Conservation (phyloP, 805 yeast species). For the Pichia nakasei region DNA sequence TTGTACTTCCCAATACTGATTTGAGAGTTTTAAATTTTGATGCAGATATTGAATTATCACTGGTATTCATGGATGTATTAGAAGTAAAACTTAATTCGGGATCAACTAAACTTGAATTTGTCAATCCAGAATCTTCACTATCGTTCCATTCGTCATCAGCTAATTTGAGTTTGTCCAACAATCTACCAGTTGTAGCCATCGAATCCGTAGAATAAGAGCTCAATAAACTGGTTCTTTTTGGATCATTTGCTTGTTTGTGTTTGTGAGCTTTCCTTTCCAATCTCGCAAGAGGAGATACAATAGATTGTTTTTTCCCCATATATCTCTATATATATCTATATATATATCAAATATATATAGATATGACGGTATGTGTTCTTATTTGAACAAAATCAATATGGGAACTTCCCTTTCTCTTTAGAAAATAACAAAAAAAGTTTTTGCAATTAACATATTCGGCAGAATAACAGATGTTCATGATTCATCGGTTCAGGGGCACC, state of each 20-base stretch:
- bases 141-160: constrained; percentile 25
- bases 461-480: too few species aligned
- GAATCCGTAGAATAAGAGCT: constrained; percentile 5
- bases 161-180: constrained; percentile 25
- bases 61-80: background rate
- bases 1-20: constrained; percentile 15
- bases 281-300: background rate
- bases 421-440: too few species aligned
- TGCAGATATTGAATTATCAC: constrained; percentile 15
- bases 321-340: background rate
- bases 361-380: too few species aligned
- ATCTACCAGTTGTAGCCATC: constrained; percentile 23
- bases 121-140: background rate
- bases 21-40: constrained; percentile 24
- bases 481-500: too few species aligned
- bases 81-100: background rate
- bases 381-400: too few species aligned
- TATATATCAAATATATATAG: too few species aligned
- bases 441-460: too few species aligned
- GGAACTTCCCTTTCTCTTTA: too few species aligned
- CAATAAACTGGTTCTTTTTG: background rate
- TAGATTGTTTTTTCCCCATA: background rate
- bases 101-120: background rate
- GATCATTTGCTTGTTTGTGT: background rate
- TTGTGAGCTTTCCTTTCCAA: background rate